A percentile compares a stretch with the other conserved stretches of the same genome.
phyloP scores from a whole-genome alignment of 306 rosid genomes.

The Geum urbanum region DNA sequence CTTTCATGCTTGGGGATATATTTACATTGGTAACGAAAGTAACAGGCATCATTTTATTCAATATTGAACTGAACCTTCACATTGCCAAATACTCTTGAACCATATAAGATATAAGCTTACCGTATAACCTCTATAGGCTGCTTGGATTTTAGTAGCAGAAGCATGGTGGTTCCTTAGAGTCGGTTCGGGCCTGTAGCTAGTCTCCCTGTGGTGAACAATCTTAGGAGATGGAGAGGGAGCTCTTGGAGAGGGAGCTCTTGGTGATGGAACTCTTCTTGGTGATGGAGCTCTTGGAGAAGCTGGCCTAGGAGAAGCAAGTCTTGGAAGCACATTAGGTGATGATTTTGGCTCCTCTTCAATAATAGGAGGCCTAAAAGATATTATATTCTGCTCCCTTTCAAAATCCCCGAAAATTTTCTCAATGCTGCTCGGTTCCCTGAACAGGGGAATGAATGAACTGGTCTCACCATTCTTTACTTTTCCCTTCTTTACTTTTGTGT shows the following conservation, averaged over 20 bases:
- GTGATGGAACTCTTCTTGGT: conserved; percentile 32
- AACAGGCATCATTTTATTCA: background rate
- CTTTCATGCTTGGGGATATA: background rate
- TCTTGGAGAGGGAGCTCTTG: conserved; percentile 49
- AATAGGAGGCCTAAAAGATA: conserved; percentile 48
- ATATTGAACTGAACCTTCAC: background rate
- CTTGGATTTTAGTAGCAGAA: conserved; percentile 85
- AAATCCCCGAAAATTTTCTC: conserved; percentile 94
- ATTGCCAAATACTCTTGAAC: conserved; percentile 10
- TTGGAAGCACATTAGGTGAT: conserved; percentile 50
- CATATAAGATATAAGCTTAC: conserved; percentile 42
- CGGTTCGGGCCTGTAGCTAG: conserved; percentile 68
- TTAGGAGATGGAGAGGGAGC: conserved; percentile 42
- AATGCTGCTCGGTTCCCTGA: conserved; percentile 92
- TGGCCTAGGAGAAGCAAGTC: conserved; percentile 30
- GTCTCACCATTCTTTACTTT: conserved; percentile 74
- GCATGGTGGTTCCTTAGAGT: conserved; percentile 70
- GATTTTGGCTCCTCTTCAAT: conserved; percentile 68
- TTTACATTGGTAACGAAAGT: background rate
- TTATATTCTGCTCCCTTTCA: conserved; percentile 85
- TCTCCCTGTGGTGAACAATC: conserved; percentile 46
- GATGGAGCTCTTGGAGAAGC: conserved; percentile 35
- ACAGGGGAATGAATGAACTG: conserved; percentile 80
- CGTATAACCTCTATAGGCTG: conserved; percentile 80
- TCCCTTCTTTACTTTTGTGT: conserved; percentile 71